Base-by-base conservation (phyloP, 2,329 filamentous ascomycete species). In the Colletotrichum noveboracense region DNA sequence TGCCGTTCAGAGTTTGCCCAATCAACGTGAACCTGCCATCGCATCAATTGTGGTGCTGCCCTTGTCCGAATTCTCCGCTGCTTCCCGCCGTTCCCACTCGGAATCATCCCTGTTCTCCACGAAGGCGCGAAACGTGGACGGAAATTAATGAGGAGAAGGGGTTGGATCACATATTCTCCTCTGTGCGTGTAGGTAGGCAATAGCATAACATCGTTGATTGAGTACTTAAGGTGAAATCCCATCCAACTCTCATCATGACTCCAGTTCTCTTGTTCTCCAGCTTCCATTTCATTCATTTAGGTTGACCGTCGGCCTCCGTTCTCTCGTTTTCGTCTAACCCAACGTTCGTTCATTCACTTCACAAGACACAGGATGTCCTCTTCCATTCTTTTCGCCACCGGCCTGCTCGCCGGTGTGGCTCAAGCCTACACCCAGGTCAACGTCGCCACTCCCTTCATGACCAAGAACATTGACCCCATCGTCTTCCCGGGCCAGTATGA, bases 401-500 rank as follows among this genome's bases (percentile, higher is more conserved):
- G 66, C 70, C 62, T 76, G 16, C 66, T 77, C 18, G 65, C 64
- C n/a, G 76, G 74, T 60, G 67, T 66, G 30, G 78, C 74, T n/a
- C 56, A 79, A 34, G 80, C 80, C 30, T 81, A 81, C 76, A 81
- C 80, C 58, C 66, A 77, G 36, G 76, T 79, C 74, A 77, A 75
- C 68, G 74, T 77, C 16, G 75, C 75, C 32, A 32, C 56, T 16
- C 79, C 79, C 61, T 81, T 84, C 58, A 82, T 84, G 79, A 77
- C 80, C 74, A 84, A 84, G 78, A 84, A 83, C 71, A 81, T 84
- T 21, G 81, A 84, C 32, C 82, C 82, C 3, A 83, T 84, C 28
- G 79, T 83, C 26, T 83, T 80, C 67, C 82, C 82, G 1, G 81
- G 83, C 12, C 66, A 80, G 71, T 80, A 84, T 62, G 62, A 61